Conservation (phyloP, 2,329 filamentous ascomycete species). For the Hymenoscyphus albidus region DNA sequence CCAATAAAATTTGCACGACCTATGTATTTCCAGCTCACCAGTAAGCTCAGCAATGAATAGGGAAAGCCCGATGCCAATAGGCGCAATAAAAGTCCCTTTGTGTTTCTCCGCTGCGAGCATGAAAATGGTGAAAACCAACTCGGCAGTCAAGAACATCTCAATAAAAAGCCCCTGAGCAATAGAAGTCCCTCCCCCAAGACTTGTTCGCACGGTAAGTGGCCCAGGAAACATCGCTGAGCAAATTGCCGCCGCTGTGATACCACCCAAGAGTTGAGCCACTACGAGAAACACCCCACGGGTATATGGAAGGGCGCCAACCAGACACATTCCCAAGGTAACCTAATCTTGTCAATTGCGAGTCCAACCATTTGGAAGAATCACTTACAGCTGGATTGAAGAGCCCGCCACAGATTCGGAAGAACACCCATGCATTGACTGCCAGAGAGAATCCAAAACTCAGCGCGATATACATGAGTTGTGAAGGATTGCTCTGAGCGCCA, state of each 20-base stretch:
- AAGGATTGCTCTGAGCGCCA: constrained; percentile 39
- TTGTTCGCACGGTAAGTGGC: constrained; percentile 41
- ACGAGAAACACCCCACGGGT: constrained; percentile 32
- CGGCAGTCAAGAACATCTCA: constrained; percentile 45
- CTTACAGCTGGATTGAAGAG: constrained; percentile 45
- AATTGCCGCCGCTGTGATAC: constrained; percentile 40
- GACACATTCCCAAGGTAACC: constrained; percentile 37
- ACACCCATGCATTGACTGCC: constrained; percentile 50
- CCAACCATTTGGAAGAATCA: constrained; percentile 39
- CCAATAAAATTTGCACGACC: too few species aligned
- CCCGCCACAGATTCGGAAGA: constrained; percentile 47
- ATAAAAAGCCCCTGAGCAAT: constrained; percentile 46
- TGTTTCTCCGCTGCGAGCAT: constrained; percentile 50
- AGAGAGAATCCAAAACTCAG: constrained; percentile 34
- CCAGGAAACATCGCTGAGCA: constrained; percentile 42
- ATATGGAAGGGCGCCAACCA: constrained; percentile 35
- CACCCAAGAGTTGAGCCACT: constrained; percentile 34
- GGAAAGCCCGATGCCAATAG: constrained; percentile 45
- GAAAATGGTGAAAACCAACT: constrained; percentile 47
- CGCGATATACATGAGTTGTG: constrained; percentile 33
- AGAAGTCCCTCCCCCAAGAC: constrained; percentile 38
- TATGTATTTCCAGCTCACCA: not conserved
- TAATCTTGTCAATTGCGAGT: constrained; percentile 4
- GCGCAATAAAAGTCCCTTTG: constrained; percentile 45
- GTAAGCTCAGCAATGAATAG: constrained; percentile 44